These are phyloP conservation scores for Termitomyces sp. DNA, from an alignment of 768 basidiomycete species.

Conservation along the genomic window DNA sequence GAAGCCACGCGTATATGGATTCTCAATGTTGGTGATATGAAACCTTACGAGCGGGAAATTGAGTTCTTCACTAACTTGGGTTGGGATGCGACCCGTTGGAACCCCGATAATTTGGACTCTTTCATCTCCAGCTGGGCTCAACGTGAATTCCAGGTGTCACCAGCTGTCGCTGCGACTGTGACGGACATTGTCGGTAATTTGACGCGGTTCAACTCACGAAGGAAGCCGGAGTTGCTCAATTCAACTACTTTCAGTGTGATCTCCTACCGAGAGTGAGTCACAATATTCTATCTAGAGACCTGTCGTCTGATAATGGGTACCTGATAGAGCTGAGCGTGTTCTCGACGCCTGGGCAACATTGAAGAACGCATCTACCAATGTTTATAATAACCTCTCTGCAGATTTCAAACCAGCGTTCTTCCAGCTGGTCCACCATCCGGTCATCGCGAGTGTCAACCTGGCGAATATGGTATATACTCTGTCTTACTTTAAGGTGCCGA, in stretches of 20 bases:
- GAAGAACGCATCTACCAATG: conserved; percentile 14
- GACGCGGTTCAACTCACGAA: conserved; percentile 49
- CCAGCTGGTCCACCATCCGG: conserved; percentile 54
- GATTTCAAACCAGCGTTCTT: conserved; percentile 52
- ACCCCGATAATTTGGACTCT: conserved; percentile 42
- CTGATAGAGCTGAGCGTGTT: conserved; percentile 51
- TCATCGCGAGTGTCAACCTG: conserved; percentile 52
- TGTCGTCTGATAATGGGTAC: neutral
- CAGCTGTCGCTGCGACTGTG: conserved; percentile 34
- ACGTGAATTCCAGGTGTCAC: conserved; percentile 53
- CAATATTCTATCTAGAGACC: neutral
- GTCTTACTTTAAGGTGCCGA: neutral
- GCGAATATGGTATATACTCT: conserved; percentile 37
- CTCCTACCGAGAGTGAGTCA: conserved; percentile 63
- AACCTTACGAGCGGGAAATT: conserved; percentile 65
- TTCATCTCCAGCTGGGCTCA: conserved; percentile 57
- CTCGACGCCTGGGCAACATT: conserved; percentile 44
- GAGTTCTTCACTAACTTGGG: conserved; percentile 65
- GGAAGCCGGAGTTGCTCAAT: conserved; percentile 65
- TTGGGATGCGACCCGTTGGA: conserved; percentile 55
- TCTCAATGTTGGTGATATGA: conserved; percentile 74
- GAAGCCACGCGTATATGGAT: conserved; percentile 61
- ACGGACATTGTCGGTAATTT: conserved; percentile 50
- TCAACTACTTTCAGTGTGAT: conserved; percentile 55
- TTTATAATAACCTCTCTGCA: conserved; percentile 46